Conservation (phyloP, 441 rosid genomes). For the Theobroma grandiflorum region DNA sequence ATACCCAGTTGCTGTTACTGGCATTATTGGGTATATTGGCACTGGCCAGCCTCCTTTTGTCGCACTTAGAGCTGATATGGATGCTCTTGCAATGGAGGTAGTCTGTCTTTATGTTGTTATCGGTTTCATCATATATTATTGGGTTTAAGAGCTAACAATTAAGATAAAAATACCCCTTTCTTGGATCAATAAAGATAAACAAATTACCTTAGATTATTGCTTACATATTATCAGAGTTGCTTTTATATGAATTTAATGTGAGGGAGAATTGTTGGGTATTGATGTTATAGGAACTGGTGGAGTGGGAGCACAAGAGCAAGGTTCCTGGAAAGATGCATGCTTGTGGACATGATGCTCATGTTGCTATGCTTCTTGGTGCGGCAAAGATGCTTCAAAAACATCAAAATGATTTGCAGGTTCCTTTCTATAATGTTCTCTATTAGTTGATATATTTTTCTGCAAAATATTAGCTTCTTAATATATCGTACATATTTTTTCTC, state of each 20-base stretch:
- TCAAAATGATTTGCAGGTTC: constrained; percentile 48
- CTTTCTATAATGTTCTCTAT: background rate
- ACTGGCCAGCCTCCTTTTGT: constrained; percentile 84
- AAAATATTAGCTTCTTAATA: background rate
- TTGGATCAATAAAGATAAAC: background rate
- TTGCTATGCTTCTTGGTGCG: constrained; percentile 75
- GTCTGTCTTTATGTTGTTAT: background rate
- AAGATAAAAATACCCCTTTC: background rate
- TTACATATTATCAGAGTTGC: background rate
- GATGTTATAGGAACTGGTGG: constrained; percentile 56
- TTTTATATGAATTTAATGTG: background rate
- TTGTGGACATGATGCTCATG: constrained; percentile 80
- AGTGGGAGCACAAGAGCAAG: constrained; percentile 77
- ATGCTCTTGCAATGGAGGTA: constrained; percentile 92
- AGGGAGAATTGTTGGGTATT: constrained; percentile 7
- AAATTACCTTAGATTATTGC: background rate
- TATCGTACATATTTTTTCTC: background rate
- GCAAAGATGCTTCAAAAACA: constrained; percentile 61
- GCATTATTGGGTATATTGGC: constrained; percentile 77
- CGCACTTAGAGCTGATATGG: constrained; percentile 92
- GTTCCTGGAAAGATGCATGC: constrained; percentile 72
- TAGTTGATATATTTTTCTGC: background rate
- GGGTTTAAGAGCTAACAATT: background rate
- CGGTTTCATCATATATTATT: background rate
- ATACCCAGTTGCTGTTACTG: constrained; percentile 79